Base-by-base conservation (phyloP, 2,329 filamentous ascomycete species). In the Basipetospora sp. region DNA sequence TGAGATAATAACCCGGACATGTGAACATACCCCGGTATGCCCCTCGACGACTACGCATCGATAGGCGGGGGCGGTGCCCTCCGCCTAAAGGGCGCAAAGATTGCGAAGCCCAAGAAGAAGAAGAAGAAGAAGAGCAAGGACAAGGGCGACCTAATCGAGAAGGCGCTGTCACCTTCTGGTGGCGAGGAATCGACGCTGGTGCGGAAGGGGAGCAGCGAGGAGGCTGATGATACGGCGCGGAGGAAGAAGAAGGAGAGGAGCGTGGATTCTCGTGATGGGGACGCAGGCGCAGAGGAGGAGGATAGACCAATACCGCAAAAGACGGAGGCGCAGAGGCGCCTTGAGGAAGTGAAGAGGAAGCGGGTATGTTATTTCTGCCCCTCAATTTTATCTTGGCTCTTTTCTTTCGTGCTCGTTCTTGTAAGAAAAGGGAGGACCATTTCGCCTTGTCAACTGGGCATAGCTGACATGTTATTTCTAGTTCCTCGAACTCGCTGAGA, bases 271-370 rank as follows among this genome's bases (percentile, higher is more conserved):
- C n/a, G n/a, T 6, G 49, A 50, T 8, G 49, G 53, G 1, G 47
- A 48, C 1, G 49, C 47, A 14, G 44, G 50, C 22, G 6, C 22
- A n/a, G 53, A 54, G 10, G 51, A 55, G 28, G 55, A 57, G 13
- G 52, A 54, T 0, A 14, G 11, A n/a, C 32, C 25, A 3, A 22
- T 34, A 9, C 13, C 31, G 8, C 56, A 54, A 43, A 94, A 93
- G 66, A 96, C 88, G 0, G 85, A 92, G 44, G 75, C 87, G 2
- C 85, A 98, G 62, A 67, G 69, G 47, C 69, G 77, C 31, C 74
- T 90, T 50, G 84, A 92, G 47, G 88, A 96, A 60, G 69, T 73
- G 49, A 74, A 80, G 56, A 71, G 75, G 55, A 90, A 85, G 61
- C 73, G 84, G 64, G 83, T 84, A 68, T 43, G 77, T 69, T 5